Evolutionary conservation across 1,284 basidiomycete genomes (phyloP), one percentile per base, ranked within the genome.

Genomic region (Ustilago lituana): DNA sequence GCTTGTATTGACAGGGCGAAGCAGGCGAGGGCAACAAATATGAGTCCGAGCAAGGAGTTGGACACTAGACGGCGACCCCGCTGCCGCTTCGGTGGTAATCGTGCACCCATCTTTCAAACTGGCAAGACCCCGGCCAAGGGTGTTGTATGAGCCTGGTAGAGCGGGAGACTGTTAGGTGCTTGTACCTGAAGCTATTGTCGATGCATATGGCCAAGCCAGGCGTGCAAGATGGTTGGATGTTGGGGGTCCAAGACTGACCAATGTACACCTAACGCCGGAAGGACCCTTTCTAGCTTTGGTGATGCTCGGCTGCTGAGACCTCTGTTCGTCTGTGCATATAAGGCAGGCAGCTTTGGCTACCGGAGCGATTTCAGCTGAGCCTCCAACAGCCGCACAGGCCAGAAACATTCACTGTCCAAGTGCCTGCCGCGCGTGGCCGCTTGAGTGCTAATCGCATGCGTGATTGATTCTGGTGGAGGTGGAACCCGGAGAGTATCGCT

Each of bases 271-370:
- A n/a, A n/a, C n/a, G n/a, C n/a, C n/a, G n/a, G n/a, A n/a, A n/a
- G 57, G 57, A 59, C 57, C 57, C 57, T 52, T 26, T 56, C n/a
- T 23, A 14, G 27, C 27, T 29, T 29, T 29, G 27, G 27, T 29
- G 27, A 29, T 29, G n/a, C n/a, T n/a, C n/a, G n/a, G n/a, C n/a
- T n/a, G n/a, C n/a, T n/a, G n/a, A n/a, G n/a, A n/a, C 27, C 38
- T 27, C 33, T 46, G 10, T 1, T 22, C 31, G 3, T 20, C 29
- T 31, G 46, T 37, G 38, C 38, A 40, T n/a, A n/a, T n/a, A n/a
- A n/a, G n/a, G n/a, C n/a, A n/a, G n/a, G n/a, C n/a, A n/a, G n/a
- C n/a, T n/a, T n/a, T n/a, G n/a, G n/a, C n/a, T n/a, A n/a, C n/a
- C n/a, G n/a, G n/a, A n/a, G n/a, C n/a, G n/a, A n/a, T n/a, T n/a